Base-by-base conservation (phyloP, 2,329 filamentous ascomycete genomes). In the Fusarium austroafricanum region DNA sequence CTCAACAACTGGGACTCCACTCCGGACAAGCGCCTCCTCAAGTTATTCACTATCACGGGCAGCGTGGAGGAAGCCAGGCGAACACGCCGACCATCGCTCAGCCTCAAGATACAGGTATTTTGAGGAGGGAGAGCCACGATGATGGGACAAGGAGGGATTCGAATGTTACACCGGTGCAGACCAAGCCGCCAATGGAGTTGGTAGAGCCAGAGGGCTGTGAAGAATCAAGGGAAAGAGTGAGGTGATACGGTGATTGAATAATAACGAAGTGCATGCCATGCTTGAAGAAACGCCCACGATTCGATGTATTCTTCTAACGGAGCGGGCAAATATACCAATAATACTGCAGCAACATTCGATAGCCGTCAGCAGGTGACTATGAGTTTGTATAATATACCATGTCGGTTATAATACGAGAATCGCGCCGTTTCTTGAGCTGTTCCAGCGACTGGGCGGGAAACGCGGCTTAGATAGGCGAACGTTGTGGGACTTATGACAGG, bases 31-130 rank as follows among this genome's bases (percentile, higher is more conserved):
- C 84, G 17, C 87, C 88, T 26, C 88, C 88, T 11, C 88, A 90
- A 73, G 88, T 90, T 4, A 82, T 90, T 29, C 88, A 90, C 71
- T 90, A 90, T 69, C 88, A 90, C 66, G 88, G 88, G 7, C 88
- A 90, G 75, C 82, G 88, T 38, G 88, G 88, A n/a, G 88, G 88
- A 12, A 90, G 88, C 71, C 88, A 90, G 72, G 85, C 87, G 10
- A 90, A 89, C 71, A 90, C 88, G 0, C 88, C 88, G 14, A 90
- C 87, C 1, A 77, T 84, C 23, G 78, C 83, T 20, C 83, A 84
- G 59, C 82, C 84, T 46, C 83, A 84, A 47, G 86, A 88, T 43
- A 73, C 79, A 1, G 82, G 80, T 2, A 65, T 82, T 33, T 76
- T 82, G 68, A 78, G 83, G 42, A 81, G 83, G 26, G 83, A 81